Percentiles rank a stretch among this genome's conserved stretches.
phyloP scores from a whole-genome alignment of 139 green algal genomes.

The Chlorella sp. region DNA sequence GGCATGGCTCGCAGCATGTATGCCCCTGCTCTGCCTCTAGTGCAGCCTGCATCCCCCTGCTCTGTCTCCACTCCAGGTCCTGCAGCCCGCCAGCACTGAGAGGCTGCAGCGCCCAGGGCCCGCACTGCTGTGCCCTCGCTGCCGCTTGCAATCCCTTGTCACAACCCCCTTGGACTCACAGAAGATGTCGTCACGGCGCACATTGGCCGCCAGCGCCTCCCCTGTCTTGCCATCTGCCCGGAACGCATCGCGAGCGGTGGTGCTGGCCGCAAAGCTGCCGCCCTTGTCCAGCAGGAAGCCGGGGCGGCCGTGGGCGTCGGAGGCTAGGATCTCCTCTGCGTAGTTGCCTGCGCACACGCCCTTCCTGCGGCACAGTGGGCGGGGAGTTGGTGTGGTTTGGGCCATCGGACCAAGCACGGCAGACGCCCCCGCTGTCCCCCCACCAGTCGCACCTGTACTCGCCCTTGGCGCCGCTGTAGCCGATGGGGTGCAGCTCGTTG shows the following conservation, averaged over 20 bases:
- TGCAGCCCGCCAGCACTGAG: too few relatives aligned
- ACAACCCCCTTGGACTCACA: too few relatives aligned
- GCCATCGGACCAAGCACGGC: too few relatives aligned
- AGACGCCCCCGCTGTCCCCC: too few relatives aligned
- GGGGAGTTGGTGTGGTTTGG: not conserved
- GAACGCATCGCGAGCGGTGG: not conserved
- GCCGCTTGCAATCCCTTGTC: too few relatives aligned
- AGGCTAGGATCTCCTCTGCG: constrained; percentile 24
- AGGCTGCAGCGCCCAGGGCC: too few relatives aligned
- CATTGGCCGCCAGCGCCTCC: not conserved
- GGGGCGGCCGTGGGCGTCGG: not conserved
- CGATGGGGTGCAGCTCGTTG: constrained; percentile 1
- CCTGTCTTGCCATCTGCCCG: not conserved
- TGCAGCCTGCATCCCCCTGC: too few relatives aligned
- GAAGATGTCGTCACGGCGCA: constrained; percentile 12
- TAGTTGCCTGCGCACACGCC: constrained; percentile 26
- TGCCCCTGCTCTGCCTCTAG: too few relatives aligned
- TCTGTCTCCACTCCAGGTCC: too few relatives aligned
- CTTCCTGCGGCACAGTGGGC: not conserved
- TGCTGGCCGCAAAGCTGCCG: not conserved
- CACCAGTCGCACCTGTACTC: constrained; percentile 30
- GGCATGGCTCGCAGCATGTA: too few relatives aligned
- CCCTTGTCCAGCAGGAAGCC: constrained; percentile 28
- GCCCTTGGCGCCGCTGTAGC: not conserved
- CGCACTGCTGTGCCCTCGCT: too few relatives aligned